Evolutionary conservation across 257 asterid species (phyloP).

Genomic region (Linaria vulgaris): DNA sequence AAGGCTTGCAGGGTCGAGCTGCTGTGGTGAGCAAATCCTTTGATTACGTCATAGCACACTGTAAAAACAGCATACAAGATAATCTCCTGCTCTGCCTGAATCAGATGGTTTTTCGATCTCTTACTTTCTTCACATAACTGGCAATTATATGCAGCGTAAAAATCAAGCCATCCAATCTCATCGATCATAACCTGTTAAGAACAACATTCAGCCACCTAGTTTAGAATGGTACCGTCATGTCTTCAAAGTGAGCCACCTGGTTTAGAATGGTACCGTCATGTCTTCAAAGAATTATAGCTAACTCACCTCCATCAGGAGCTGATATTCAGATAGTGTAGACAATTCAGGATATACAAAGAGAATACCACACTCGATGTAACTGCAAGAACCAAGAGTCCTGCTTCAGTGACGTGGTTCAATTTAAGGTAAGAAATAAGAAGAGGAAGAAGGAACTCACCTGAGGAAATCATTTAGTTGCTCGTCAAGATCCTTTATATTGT

Average conservation of each 20-base stretch:
- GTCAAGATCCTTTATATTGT: conserved; percentile 59
- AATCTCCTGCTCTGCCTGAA: conserved; percentile 71
- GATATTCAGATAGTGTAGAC: conserved; percentile 59
- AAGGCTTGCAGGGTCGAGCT: conserved; percentile 56
- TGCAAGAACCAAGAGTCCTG: conserved; percentile 33
- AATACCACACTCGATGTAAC: conserved; percentile 77
- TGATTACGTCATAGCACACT: conserved; percentile 67
- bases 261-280: not conserved
- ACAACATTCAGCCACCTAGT: conserved; percentile 21
- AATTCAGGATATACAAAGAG: conserved; percentile 61
- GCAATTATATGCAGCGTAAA: conserved; percentile 49
- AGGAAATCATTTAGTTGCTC: conserved; percentile 59
- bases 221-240: not conserved
- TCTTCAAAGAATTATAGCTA: not conserved
- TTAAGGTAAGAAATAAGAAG: not conserved
- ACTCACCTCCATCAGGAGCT: conserved; percentile 81
- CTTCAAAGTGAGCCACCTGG: conserved; percentile 17
- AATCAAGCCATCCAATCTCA: conserved; percentile 83
- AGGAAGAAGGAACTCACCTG: conserved; percentile 40
- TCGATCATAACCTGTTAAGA: conserved; percentile 57
- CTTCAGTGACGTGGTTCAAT: conserved; percentile 11
- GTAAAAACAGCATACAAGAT: conserved; percentile 58
- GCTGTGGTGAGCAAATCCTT: conserved; percentile 74
- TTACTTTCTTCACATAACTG: conserved; percentile 43
- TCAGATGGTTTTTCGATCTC: conserved; percentile 53